Evolutionary conservation across 495 filamentous ascomycete species (phyloP), one percentile per base, ranked within the genome.

Genomic region (Aspergillus steynii): DNA sequence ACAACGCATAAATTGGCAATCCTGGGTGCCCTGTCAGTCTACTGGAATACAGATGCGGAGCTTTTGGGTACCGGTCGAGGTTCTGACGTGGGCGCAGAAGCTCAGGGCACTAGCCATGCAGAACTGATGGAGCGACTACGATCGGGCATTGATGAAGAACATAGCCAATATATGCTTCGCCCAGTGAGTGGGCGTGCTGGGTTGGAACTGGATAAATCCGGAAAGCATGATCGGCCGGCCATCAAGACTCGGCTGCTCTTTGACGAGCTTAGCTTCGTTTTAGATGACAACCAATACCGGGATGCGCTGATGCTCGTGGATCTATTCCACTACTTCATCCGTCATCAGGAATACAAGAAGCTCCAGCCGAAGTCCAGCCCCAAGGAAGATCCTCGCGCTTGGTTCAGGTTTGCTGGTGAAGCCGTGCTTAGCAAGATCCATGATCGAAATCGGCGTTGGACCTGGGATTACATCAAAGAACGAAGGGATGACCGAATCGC

Each of bases 231-330:
- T 52, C 80, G 86, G 47, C 91, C 95, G 10, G 93, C 92, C 68
- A 88, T 96, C 77, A 97, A 97, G 76, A 90, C 95, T 20, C 88
- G 86, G 27, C 76, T 99, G 29, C 79, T 96, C 8, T 99, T 99
- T 66, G 91, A 99, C 66, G 95, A 99, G 69, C 91, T 99, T 29
- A 93, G 96, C 29, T 90, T 99, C 54, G 89, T 98, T 20, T 80
- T 99, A 20, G 95, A 99, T 69, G 93, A 98, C 62, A 86, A 97
- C 61, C 95, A 99, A 70, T 99, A 99, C 69, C 90, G 96, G 27
- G 95, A 99, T 79, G 90, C 87, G 1, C 77, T 99, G 59, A 98
- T 98, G 96, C 90, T 99, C 79, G 88, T 97, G 7, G 95, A 99
- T 71, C 84, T 97, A 5, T 98, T 99, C 79, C 95, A 99, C 74